These are phyloP conservation scores for Poa pratensis DNA, from an alignment of 176 grass and related monocot genomes.

Conservation along the genomic window DNA sequence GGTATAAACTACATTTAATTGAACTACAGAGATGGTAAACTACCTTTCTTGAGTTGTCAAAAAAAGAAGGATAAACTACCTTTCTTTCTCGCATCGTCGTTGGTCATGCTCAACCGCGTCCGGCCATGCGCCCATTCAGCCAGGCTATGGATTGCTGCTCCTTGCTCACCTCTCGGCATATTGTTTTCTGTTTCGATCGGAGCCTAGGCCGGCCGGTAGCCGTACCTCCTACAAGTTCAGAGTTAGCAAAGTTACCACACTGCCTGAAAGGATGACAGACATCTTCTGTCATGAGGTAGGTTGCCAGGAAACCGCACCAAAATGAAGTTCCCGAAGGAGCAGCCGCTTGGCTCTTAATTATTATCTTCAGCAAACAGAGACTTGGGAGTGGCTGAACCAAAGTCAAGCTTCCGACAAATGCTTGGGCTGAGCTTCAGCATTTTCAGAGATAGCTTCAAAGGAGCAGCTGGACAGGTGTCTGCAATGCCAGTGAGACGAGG, in stretches of 20 bases:
- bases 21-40: too few relatives aligned
- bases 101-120: too few relatives aligned
- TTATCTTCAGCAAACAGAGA: conserved; percentile 7
- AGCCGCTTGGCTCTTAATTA: conserved; percentile 9
- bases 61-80: too few relatives aligned
- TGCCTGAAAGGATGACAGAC: too few relatives aligned
- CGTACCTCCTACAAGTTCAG: conserved; percentile 24
- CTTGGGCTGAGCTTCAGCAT: conserved; percentile 40
- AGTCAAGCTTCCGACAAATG: conserved; percentile 70
- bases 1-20: too few relatives aligned
- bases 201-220: too few relatives aligned
- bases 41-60: too few relatives aligned
- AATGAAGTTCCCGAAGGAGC: not conserved
- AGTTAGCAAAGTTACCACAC: conserved; percentile 39
- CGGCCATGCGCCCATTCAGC: too few relatives aligned
- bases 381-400: conserved; percentile 42
- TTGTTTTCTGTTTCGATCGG: too few relatives aligned
- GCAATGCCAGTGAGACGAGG: conserved; percentile 55
- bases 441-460: conserved; percentile 41
- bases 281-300: not conserved
- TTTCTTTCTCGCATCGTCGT: too few relatives aligned
- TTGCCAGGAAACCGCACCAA: conserved; percentile 10
- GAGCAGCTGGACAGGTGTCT: conserved; percentile 60
- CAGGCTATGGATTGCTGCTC: too few relatives aligned
- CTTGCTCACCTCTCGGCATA: too few relatives aligned